A percentile compares a stretch with the other conserved stretches of the same genome.
Conservation (phyloP, 1,139 yeast genomes). For the Blastobotrys persicus region DNA sequence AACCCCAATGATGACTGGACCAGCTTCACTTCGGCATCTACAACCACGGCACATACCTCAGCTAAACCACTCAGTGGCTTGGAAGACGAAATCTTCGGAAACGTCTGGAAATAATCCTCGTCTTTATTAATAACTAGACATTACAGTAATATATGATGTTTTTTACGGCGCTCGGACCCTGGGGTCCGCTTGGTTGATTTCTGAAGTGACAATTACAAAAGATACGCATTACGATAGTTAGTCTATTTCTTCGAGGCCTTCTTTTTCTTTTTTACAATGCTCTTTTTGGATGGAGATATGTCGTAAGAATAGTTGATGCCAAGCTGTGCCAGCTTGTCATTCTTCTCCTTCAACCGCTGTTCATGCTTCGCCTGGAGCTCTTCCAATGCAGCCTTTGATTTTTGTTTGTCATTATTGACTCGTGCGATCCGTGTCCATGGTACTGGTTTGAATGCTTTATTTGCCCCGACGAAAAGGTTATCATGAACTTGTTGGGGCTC, state of each 20-base stretch:
- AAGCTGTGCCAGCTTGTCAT: conserved; percentile 47
- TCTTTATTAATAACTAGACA: not conserved
- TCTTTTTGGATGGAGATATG: conserved; percentile 12
- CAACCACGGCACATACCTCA: conserved; percentile 25
- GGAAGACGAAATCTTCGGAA: conserved; percentile 65
- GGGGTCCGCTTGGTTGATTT: no score
- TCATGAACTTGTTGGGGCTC: conserved; percentile 45
- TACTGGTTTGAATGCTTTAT: conserved; percentile 54
- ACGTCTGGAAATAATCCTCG: conserved; percentile 53
- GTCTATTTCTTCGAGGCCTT: conserved; percentile 17
- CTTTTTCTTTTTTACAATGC: conserved; percentile 13
- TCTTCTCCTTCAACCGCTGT: conserved; percentile 46
- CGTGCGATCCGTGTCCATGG: conserved; percentile 61
- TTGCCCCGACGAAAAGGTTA: conserved; percentile 55
- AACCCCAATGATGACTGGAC: conserved; percentile 19
- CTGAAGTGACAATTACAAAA: no score
- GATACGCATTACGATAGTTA: conserved; percentile 6
- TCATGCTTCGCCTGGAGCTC: conserved; percentile 52
- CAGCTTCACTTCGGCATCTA: conserved; percentile 28
- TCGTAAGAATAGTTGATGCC: conserved; percentile 48
- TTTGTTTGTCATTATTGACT: conserved; percentile 55
- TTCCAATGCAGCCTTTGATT: conserved; percentile 58
- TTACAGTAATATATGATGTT: not conserved
- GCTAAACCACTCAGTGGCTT: conserved; percentile 36
- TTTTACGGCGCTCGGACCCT: no score